phyloP scores from a whole-genome alignment of 2,329 filamentous ascomycete species.

The Arthroderma sp. region DNA sequence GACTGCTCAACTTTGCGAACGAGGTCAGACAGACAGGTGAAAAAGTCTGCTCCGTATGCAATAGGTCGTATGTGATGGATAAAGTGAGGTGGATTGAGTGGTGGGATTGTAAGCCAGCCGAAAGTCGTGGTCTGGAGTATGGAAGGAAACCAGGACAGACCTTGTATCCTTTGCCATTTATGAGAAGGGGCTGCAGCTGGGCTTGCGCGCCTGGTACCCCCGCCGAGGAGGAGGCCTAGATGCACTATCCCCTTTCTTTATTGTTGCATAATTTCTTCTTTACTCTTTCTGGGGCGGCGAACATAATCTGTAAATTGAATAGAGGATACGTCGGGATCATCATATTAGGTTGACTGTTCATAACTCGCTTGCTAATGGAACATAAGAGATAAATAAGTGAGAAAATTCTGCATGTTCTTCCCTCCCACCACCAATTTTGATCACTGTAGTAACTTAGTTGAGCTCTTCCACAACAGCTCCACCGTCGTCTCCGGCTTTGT shows the following conservation, averaged over 20 bases:
- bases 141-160: conserved; percentile 22
- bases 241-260: not conserved
- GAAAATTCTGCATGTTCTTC: not conserved
- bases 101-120: conserved; percentile 33
- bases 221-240: not conserved
- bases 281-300: not conserved
- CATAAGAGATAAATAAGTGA: not conserved
- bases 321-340: not conserved
- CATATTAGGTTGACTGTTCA: not conserved
- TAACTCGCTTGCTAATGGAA: not conserved
- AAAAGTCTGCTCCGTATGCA: conserved; percentile 31
- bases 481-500: not conserved
- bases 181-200: conserved; percentile 32
- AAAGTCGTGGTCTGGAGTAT: conserved; percentile 27
- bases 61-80: conserved; percentile 30
- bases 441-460: not conserved
- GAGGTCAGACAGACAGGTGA: conserved; percentile 28
- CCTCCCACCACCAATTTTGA: not conserved
- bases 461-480: not conserved
- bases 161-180: conserved; percentile 30
- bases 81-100: conserved; percentile 36
- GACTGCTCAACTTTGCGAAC: conserved; percentile 26
- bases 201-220: conserved; percentile 17
- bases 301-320: not conserved
- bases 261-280: not conserved